Conservation (phyloP, 495 filamentous ascomycete genomes). For the Acidomyces sp. region DNA sequence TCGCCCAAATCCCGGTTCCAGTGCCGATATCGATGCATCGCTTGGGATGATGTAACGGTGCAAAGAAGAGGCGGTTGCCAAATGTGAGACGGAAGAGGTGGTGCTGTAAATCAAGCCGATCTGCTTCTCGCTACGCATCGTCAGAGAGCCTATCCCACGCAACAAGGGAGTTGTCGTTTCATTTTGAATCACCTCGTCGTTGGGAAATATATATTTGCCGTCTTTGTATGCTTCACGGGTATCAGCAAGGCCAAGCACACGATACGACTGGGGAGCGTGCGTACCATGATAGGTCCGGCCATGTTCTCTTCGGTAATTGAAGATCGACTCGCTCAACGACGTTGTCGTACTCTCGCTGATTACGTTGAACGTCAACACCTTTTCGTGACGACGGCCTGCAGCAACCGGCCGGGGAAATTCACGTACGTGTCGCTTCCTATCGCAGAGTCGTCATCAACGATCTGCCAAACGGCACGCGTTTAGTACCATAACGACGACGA, state of each 20-base stretch:
- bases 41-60: slow-evolving; percentile 32
- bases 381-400: not conserved
- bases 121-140: slow-evolving; percentile 9
- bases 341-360: slow-evolving; percentile 20
- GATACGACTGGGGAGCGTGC: not conserved
- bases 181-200: slow-evolving; percentile 37
- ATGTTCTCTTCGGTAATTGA: slow-evolving; percentile 21
- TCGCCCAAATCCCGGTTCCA: slow-evolving; percentile 30
- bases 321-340: slow-evolving; percentile 22
- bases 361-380: not conserved
- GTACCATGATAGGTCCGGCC: slow-evolving; percentile 26
- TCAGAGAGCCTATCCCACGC: no score
- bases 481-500: slow-evolving; percentile 1
- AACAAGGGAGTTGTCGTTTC: no score
- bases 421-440: slow-evolving; percentile 19
- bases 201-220: slow-evolving; percentile 33
- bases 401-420: not conserved
- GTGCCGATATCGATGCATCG: slow-evolving; percentile 27
- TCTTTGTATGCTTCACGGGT: slow-evolving; percentile 21
- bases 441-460: slow-evolving; percentile 15
- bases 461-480: slow-evolving; percentile 7
- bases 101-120: slow-evolving; percentile 47
- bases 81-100: slow-evolving; percentile 41
- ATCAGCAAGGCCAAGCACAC: slow-evolving; percentile 1
- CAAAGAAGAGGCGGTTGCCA: slow-evolving; percentile 40